These are phyloP conservation scores for Neurospora sp. DNA, from an alignment of 495 filamentous ascomycete species.

Conservation along the genomic window DNA sequence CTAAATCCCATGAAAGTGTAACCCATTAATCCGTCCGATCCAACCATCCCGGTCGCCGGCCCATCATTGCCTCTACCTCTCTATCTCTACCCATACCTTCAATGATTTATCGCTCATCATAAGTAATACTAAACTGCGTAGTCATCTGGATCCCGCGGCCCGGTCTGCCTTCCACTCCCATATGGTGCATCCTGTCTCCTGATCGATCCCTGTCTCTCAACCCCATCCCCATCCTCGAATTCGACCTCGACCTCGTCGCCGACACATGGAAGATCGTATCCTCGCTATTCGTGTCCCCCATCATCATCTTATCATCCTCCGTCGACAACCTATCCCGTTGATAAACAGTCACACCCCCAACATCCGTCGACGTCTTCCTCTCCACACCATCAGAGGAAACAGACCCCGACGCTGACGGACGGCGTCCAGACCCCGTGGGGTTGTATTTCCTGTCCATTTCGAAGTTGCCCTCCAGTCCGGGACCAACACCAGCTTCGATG, in stretches of 20 bases:
- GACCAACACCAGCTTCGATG: background rate
- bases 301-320: background rate
- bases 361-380: background rate
- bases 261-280: constrained; percentile 23
- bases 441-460: background rate
- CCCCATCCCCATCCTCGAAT: background rate
- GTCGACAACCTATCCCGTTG: background rate
- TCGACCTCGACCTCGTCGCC: background rate
- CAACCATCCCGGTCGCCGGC: background rate
- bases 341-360: background rate
- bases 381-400: background rate
- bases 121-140: constrained; percentile 3
- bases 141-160: background rate
- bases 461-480: constrained; percentile 34
- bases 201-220: background rate
- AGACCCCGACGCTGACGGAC: background rate
- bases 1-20: background rate
- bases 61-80: background rate
- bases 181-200: background rate
- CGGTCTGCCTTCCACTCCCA: background rate
- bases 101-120: background rate
- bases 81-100: background rate
- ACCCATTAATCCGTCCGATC: background rate
- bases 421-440: background rate
- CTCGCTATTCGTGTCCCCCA: constrained; percentile 33